Conservation (phyloP, 352 stramenopile species). For the Phytopythium oedochilum region DNA sequence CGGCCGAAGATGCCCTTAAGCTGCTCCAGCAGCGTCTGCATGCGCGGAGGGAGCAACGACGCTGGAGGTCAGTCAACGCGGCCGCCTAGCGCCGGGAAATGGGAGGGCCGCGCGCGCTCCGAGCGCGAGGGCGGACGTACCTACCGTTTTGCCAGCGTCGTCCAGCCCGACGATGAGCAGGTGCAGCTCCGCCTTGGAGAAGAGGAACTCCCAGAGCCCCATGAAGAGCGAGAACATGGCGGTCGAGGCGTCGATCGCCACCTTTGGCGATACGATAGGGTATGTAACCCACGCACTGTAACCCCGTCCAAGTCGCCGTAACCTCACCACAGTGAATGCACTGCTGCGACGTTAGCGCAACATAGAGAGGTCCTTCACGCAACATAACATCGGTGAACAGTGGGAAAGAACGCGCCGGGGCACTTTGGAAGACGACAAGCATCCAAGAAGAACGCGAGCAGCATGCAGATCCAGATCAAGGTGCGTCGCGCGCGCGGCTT, state of each 20-base stretch:
- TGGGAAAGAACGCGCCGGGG: not conserved
- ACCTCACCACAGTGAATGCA: too few species aligned
- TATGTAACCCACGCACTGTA: too few species aligned
- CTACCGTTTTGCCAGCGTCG: conserved; percentile 91
- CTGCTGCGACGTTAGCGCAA: not conserved
- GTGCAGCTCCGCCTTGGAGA: conserved; percentile 86
- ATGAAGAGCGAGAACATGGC: conserved; percentile 84
- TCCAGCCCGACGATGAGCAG: conserved; percentile 91
- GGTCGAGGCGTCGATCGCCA: not conserved
- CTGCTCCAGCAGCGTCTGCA: conserved; percentile 85
- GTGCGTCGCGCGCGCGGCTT: too few species aligned
- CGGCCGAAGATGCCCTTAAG: conserved; percentile 90
- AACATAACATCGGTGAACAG: too few species aligned
- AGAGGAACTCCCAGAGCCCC: conserved; percentile 80
- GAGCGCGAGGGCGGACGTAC: conserved; percentile 22
- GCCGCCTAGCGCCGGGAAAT: not conserved
- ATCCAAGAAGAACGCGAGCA: conserved; percentile 2
- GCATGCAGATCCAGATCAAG: conserved; percentile 88
- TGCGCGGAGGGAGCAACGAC: not conserved
- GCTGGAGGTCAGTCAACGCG: too few species aligned
- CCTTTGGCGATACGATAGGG: not conserved
- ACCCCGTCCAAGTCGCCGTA: too few species aligned
- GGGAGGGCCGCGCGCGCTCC: too few species aligned
- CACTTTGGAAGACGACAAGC: conserved; percentile 2
- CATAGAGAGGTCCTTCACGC: not conserved